A percentile compares a stretch with the other conserved stretches of the same genome.
phyloP scores from a whole-genome alignment of 192 early-diverging fungal genomes.

The Neocallimastix lanati region DNA sequence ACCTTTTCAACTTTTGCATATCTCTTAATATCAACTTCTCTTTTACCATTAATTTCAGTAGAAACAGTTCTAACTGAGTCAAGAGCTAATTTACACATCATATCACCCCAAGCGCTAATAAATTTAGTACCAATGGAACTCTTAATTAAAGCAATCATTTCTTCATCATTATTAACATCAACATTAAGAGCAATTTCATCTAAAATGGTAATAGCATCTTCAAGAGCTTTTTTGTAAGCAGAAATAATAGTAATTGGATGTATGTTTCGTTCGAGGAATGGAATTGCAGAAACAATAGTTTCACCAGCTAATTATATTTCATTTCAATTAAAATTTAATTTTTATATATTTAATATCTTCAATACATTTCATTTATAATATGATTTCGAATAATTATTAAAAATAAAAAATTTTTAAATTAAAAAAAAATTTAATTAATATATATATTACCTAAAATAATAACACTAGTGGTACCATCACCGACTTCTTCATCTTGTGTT shows the following conservation, averaged over 20 bases:
- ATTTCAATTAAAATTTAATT: neutral
- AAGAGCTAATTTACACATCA: conserved; percentile 93
- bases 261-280: conserved; percentile 90
- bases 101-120: conserved; percentile 80
- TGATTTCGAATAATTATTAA: too few species aligned
- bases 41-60: conserved; percentile 38
- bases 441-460: conserved; percentile 72
- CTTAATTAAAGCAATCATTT: conserved; percentile 87
- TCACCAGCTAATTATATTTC: conserved; percentile 58
- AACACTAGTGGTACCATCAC: conserved; percentile 96
- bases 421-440: too few species aligned
- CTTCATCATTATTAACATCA: conserved; percentile 57
- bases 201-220: conserved; percentile 73
- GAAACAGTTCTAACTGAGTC: conserved; percentile 87
- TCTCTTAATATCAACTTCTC: conserved; percentile 93
- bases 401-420: too few species aligned
- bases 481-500: conserved; percentile 99
- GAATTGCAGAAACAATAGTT: conserved; percentile 72
- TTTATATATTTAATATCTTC: too few species aligned
- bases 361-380: too few species aligned
- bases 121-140: conserved; percentile 93
- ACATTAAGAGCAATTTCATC: conserved; percentile 70
- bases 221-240: conserved; percentile 82
- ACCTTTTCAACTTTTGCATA: conserved; percentile 96
- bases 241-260: conserved; percentile 94